Conservation (phyloP, 1,284 basidiomycete genomes). For the Xerocomus nothofagi region DNA sequence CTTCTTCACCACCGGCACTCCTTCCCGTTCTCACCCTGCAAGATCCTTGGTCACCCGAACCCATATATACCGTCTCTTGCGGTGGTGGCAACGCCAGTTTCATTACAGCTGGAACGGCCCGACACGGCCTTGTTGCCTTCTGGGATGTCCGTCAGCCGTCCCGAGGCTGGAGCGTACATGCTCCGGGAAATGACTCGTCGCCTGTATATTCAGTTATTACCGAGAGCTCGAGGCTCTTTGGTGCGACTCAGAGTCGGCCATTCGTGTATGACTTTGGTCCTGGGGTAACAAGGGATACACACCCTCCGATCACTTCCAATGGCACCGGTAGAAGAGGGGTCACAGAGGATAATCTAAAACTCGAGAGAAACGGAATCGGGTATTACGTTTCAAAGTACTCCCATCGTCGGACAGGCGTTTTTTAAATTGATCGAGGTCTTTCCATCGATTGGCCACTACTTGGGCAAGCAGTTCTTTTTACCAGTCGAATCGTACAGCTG, state of each 20-base stretch:
- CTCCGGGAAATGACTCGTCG: conserved; percentile 70
- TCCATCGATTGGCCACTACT: neutral
- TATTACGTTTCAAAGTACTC: conserved; percentile 57
- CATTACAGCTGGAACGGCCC: conserved; percentile 69
- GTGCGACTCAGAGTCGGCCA: conserved; percentile 67
- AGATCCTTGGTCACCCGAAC: conserved; percentile 67
- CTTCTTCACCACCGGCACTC: conserved; percentile 34
- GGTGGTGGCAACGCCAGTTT: conserved; percentile 66
- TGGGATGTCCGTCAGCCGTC: conserved; percentile 69
- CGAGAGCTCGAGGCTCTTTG: conserved; percentile 73
- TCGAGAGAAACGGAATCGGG: conserved; percentile 40
- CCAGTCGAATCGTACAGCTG: neutral
- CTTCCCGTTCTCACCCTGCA: conserved; percentile 56
- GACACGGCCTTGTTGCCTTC: conserved; percentile 72
- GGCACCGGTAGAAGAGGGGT: conserved; percentile 17
- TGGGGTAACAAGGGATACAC: conserved; percentile 54
- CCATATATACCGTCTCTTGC: conserved; percentile 69
- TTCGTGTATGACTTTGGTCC: conserved; percentile 78
- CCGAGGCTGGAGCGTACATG: conserved; percentile 71
- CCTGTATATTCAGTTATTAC: conserved; percentile 70
- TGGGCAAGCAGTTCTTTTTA: neutral
- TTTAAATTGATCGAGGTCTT: neutral
- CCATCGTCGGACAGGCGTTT: conserved; percentile 27
- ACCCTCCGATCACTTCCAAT: conserved; percentile 47
- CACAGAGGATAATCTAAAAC: conserved; percentile 46